Base-by-base conservation (phyloP, 2,329 filamentous ascomycete species). In the Lachnellula subtilissima region DNA sequence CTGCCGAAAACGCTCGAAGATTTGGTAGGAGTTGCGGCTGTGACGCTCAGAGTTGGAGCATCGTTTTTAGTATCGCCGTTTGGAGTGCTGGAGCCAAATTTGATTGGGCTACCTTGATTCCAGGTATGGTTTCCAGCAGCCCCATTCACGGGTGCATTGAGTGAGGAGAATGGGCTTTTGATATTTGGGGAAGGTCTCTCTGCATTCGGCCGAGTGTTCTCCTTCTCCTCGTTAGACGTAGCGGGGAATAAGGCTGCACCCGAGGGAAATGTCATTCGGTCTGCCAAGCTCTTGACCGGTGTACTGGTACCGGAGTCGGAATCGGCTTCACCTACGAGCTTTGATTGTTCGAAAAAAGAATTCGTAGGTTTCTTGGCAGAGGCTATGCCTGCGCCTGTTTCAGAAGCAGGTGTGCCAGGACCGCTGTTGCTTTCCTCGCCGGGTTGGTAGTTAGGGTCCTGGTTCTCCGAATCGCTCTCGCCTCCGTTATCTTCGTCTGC, bases 221-320 rank as follows among this genome's bases (percentile, higher is more conserved):
- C 66, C 32, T 71, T 69, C 37, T 68, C 66, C 49, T 69, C 65
- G 15, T 32, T 32, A 4, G 28, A 32, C 11, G 28, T 9, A 32
- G 3, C 74, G 66, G 25, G 60, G 59, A 42, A 60, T 50, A 19
- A 57, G 53, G 17, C 78, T 75, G 28, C 1, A 32, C 28, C 4
- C 2, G 28, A 32, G 28, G 28, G 28, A 9, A 9, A 9, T 4
- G 28, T 32, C 9, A 48, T 48, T 22, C 45, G 22, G n/a, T 48
- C 45, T 61, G 83, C 83, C 14, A 84, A 65, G 65, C 81, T 83
- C 47, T 75, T 73, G 19, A 74, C 75, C 22, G 77, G 72, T 2
- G 74, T 75, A 56, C 72, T 74, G 7, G 61, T 56, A 25, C 56
- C 62, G 36, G 70, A 59, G 11, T 65, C 62, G 1, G 67, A 61